phyloP scores from a whole-genome alignment of 768 basidiomycete genomes.

The Kwoniella heveanensis region DNA sequence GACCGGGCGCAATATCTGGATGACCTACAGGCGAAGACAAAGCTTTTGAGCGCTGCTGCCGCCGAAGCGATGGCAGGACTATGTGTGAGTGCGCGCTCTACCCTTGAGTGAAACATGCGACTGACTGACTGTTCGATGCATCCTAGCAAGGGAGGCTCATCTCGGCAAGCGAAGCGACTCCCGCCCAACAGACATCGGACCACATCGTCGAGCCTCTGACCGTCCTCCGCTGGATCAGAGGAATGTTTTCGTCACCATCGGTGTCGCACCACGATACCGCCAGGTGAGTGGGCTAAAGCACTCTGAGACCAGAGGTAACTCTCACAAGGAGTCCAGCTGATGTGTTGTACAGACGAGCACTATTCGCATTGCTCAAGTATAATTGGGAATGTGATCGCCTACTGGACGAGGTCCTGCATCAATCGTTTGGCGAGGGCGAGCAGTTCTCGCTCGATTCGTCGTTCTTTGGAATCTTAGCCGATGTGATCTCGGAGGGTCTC shows the following conservation, averaged over 20 bases:
- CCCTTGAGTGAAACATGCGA: not conserved
- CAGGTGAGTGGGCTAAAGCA: slow-evolving; percentile 20
- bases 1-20: slow-evolving; percentile 60
- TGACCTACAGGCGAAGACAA: slow-evolving; percentile 63
- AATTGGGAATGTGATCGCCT: slow-evolving; percentile 64
- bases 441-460: slow-evolving; percentile 53
- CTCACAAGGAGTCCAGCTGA: slow-evolving; percentile 8
- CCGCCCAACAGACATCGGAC: slow-evolving; percentile 35
- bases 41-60: slow-evolving; percentile 74
- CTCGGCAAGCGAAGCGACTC: slow-evolving; percentile 48
- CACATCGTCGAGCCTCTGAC: slow-evolving; percentile 47
- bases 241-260: slow-evolving; percentile 48
- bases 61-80: slow-evolving; percentile 84
- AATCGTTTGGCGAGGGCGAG: slow-evolving; percentile 64
- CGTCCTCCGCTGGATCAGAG: slow-evolving; percentile 54
- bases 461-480: slow-evolving; percentile 78
- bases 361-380: slow-evolving; percentile 69
- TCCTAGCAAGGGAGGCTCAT: slow-evolving; percentile 76
- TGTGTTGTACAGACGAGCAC: slow-evolving; percentile 67
- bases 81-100: slow-evolving; percentile 65
- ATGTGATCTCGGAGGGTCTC: slow-evolving; percentile 64
- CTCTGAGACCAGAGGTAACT: not conserved
- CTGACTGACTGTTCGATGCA: not conserved
- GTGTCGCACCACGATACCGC: slow-evolving; percentile 35
- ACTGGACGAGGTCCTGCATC: slow-evolving; percentile 67